Evolutionary conservation across 2,329 filamentous ascomycete species (phyloP).

Genomic region (Diplocarpon mali): DNA sequence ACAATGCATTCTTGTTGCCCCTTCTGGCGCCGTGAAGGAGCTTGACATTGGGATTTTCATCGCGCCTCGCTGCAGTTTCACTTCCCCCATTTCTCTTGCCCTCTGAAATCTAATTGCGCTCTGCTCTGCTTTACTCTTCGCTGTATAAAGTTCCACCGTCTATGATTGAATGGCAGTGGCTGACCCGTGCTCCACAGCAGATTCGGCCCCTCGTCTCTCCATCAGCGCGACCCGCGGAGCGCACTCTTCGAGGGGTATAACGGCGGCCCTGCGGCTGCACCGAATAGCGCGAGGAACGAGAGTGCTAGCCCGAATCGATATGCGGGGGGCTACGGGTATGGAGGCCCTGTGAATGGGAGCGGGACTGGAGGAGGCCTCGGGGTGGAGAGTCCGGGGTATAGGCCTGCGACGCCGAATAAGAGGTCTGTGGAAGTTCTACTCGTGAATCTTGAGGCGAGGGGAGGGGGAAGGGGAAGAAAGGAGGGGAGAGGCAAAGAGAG

Average conservation of each 20-base stretch:
- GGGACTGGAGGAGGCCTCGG: conserved; percentile 15
- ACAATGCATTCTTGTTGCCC: too few relatives aligned
- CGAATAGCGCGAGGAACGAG: conserved; percentile 13
- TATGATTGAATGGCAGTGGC: background rate
- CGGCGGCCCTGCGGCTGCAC: conserved; percentile 34
- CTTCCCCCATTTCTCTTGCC: too few relatives aligned
- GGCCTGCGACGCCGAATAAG: conserved; percentile 61
- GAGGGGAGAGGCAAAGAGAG: background rate
- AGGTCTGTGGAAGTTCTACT: conserved; percentile 44
- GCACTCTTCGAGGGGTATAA: conserved; percentile 68
- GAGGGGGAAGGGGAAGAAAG: background rate
- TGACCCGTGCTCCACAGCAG: conserved; percentile 29
- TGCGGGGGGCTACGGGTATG: conserved; percentile 39
- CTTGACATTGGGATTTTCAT: background rate
- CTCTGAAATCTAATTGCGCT: too few relatives aligned
- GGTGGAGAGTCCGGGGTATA: conserved; percentile 35
- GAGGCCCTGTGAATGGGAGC: conserved; percentile 29
- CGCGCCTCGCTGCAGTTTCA: background rate
- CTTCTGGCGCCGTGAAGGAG: too few relatives aligned
- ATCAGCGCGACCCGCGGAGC: conserved; percentile 62
- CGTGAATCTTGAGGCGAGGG: background rate
- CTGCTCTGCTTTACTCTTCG: background rate
- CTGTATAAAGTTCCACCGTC: background rate
- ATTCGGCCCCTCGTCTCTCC: conserved; percentile 57
- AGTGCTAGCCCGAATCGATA: conserved; percentile 6